Percentiles rank a stretch among this genome's conserved stretches.
Conservation (phyloP, 2,329 filamentous ascomycete genomes). For the Monosporascus sp. region DNA sequence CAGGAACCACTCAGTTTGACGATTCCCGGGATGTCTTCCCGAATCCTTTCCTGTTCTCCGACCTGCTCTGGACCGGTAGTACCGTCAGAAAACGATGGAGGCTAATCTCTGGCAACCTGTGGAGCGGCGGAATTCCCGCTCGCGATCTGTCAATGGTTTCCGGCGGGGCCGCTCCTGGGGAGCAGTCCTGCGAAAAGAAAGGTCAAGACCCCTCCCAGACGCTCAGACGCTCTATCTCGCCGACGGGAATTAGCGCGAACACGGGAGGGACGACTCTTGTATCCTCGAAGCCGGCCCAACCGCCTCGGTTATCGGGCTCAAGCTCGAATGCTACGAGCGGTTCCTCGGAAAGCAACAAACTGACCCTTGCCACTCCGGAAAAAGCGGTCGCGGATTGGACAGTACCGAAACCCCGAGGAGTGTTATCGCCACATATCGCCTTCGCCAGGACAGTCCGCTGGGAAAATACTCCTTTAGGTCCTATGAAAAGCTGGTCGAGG, state of each 20-base stretch:
- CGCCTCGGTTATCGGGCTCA: background rate
- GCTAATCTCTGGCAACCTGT: slow-evolving; percentile 36
- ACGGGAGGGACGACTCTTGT: background rate
- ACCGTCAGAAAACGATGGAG: slow-evolving; percentile 35
- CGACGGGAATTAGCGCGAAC: background rate
- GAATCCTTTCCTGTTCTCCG: slow-evolving; percentile 30
- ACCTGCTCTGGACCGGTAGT: slow-evolving; percentile 33
- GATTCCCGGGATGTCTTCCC: slow-evolving; percentile 41
- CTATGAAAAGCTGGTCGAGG: slow-evolving; percentile 37
- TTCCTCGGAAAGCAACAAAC: slow-evolving; percentile 22
- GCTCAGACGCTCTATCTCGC: background rate
- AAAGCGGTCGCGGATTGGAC: slow-evolving; percentile 33
- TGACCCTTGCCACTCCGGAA: slow-evolving; percentile 26
- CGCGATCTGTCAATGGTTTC: slow-evolving; percentile 19
- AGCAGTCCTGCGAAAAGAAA: slow-evolving; percentile 1
- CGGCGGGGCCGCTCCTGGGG: slow-evolving; percentile 12
- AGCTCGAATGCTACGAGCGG: slow-evolving; percentile 24
- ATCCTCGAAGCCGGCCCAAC: background rate
- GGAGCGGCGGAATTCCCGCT: slow-evolving; percentile 17
- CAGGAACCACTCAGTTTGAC: slow-evolving; percentile 35
- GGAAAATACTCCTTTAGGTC: slow-evolving; percentile 37
- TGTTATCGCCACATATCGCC: slow-evolving; percentile 24
- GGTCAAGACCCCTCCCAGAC: background rate
- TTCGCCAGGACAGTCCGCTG: slow-evolving; percentile 34
- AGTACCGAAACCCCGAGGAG: slow-evolving; percentile 20